Conservation (phyloP, 495 filamentous ascomycete genomes). For the Tuber umbilicatum region DNA sequence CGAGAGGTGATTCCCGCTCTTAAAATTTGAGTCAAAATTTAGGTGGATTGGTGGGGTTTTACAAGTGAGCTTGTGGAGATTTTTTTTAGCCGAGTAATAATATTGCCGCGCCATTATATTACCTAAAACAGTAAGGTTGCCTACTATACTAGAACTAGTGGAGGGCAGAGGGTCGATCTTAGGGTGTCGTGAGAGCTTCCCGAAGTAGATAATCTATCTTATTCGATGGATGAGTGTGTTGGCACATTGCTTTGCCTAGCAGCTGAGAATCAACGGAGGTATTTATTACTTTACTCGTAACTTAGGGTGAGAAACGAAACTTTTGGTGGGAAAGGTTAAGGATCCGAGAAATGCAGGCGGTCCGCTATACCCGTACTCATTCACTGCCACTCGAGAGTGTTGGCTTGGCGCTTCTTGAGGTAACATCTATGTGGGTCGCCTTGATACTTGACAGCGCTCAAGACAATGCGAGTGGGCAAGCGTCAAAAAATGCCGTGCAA, state of each 20-base stretch:
- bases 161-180: too few relatives aligned
- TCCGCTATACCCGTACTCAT: neutral
- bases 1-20: too few relatives aligned
- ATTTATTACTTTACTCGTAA: neutral
- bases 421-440: neutral
- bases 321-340: neutral
- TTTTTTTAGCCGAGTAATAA: too few relatives aligned
- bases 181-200: too few relatives aligned
- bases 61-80: too few relatives aligned
- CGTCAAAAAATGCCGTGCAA: neutral
- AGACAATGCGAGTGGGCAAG: neutral
- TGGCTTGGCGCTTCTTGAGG: neutral
- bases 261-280: neutral
- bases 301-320: neutral
- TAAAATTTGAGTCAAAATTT: too few relatives aligned
- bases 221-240: neutral
- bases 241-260: neutral
- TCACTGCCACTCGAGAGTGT: neutral
- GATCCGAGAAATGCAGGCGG: neutral
- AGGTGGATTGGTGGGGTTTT: too few relatives aligned
- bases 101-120: too few relatives aligned
- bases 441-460: neutral
- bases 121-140: too few relatives aligned
- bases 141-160: too few relatives aligned
- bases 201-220: neutral